Evolutionary conservation across 495 filamentous ascomycete genomes (phyloP), one percentile per base, ranked within the genome.

Genomic region (Evernia prunastri): DNA sequence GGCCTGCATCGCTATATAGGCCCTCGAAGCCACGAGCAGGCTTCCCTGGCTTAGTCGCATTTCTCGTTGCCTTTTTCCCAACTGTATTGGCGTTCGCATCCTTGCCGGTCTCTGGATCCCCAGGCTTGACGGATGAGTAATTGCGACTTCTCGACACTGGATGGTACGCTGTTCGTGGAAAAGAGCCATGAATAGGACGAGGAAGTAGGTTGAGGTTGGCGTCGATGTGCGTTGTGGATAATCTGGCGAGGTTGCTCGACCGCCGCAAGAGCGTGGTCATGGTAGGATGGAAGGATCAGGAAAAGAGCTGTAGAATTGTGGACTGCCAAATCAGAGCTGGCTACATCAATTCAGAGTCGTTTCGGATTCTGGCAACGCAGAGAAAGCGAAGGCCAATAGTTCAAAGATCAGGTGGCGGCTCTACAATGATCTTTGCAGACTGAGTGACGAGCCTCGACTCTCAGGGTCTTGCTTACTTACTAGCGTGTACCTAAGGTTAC

Each of bases 231-330:
- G 77, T 77, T 73, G 77, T 82, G 69, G 84, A 82, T 72, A 84
- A 77, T 73, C 84, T 81, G 74, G 84, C 82, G 73, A 89, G 72
- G 74, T 82, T 79, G 75, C 82, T 80, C 72, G 87, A 83, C 73
- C 83, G 84, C 70, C 86, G 84, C 65, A 89, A 77, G 69, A 87
- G 72, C 72, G 80, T 80, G 72, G 85, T 83, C 86, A 89, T 89
- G 72, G 70, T 79, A 67, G 62, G 56, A 42, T 31, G 35, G 37
- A 2, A 63, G 18, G 39, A 18, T 8, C 20, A 36, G 33, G 51
- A 8, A 13, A 57, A 53, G 37, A 40, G 51, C 39, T n/a, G 51
- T 17, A 17, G 42, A 40, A n/a, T 42, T 12, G 37, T 29, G 18
- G 33, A 18, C 33, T 17, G n/a, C 23, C n/a, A 6, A 25, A 57